Evolutionary conservation across 805 yeast genomes (phyloP).

Genomic region (Metschnikowia similis): DNA sequence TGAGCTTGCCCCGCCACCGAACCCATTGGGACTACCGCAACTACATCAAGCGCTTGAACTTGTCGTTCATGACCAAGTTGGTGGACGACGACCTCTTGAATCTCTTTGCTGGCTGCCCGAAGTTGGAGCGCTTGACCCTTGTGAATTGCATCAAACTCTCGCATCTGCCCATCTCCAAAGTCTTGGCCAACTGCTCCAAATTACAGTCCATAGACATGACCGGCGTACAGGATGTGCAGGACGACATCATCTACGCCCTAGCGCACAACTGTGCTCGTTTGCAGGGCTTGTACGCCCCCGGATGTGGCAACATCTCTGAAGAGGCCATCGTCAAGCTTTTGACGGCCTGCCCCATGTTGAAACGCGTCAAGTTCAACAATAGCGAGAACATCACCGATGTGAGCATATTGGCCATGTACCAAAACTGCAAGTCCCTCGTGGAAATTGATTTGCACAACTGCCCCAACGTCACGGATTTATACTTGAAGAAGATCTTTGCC

Average conservation of each 20-base stretch:
- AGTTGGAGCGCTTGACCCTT: constrained; percentile 80
- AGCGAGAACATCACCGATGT: constrained; percentile 63
- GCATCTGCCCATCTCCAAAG: constrained; percentile 54
- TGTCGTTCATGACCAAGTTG: constrained; percentile 65
- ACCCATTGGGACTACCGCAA: constrained; percentile 65
- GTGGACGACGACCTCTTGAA: constrained; percentile 62
- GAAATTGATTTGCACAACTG: constrained; percentile 89
- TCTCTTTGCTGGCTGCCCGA: constrained; percentile 62
- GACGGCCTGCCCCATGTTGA: constrained; percentile 63
- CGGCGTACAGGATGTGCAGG: constrained; percentile 62
- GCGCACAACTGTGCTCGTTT: constrained; percentile 69
- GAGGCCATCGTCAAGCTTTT: constrained; percentile 57
- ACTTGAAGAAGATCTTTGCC: constrained; percentile 53
- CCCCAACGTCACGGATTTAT: constrained; percentile 62
- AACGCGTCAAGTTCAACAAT: constrained; percentile 77
- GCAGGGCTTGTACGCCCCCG: constrained; percentile 89
- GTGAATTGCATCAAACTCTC: constrained; percentile 71
- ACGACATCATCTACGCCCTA: constrained; percentile 62
- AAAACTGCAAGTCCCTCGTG: constrained; percentile 73
- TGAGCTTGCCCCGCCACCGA: constrained; percentile 41
- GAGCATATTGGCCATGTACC: constrained; percentile 55
- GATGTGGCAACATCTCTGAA: constrained; percentile 69
- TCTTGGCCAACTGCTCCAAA: constrained; percentile 60
- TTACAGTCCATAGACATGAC: constrained; percentile 86
- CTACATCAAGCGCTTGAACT: constrained; percentile 73